phyloP scores from a whole-genome alignment of 805 yeast genomes.

The Ogataea paraovalis region DNA sequence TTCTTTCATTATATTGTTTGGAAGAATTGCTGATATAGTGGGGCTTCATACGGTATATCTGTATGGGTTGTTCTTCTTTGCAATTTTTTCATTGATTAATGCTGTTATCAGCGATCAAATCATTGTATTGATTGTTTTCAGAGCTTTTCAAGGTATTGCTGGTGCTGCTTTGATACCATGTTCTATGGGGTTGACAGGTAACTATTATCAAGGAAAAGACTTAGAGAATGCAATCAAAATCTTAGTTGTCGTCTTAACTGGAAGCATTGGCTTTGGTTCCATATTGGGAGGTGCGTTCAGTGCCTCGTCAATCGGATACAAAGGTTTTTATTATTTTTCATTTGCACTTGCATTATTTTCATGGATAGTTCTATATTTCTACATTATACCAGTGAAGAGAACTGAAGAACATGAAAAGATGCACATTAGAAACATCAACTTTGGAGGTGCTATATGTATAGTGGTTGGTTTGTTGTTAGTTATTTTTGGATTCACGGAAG shows the following conservation, averaged over 20 bases:
- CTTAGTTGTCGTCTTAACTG: slow-evolving; percentile 22
- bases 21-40: slow-evolving; percentile 39
- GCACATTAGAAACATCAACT: slow-evolving; percentile 32
- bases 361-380: slow-evolving; percentile 15
- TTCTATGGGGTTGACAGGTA: slow-evolving; percentile 18
- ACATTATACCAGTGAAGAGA: slow-evolving; percentile 28
- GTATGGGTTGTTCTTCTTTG: slow-evolving; percentile 14
- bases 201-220: slow-evolving; percentile 19
- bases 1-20: slow-evolving; percentile 39
- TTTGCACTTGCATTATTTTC: slow-evolving; percentile 29
- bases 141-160: slow-evolving; percentile 43
- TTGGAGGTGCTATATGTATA: slow-evolving; percentile 30
- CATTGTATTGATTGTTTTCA: slow-evolving; percentile 36
- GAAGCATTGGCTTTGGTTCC: slow-evolving; percentile 34
- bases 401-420: slow-evolving; percentile 22
- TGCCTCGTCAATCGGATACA: slow-evolving; percentile 34
- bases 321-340: slow-evolving; percentile 35
- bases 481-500: slow-evolving; percentile 43
- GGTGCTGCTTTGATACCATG: slow-evolving; percentile 40
- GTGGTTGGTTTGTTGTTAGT: slow-evolving; percentile 35
- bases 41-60: slow-evolving; percentile 35
- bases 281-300: slow-evolving; percentile 44
- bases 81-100: slow-evolving; percentile 29
- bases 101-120: slow-evolving; percentile 34
- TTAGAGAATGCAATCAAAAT: slow-evolving; percentile 12